Percentiles rank a stretch among this genome's conserved stretches.
Evolutionary conservation across 257 asterid genomes (phyloP).

Genomic region (Nicotiana tabacum): DNA sequence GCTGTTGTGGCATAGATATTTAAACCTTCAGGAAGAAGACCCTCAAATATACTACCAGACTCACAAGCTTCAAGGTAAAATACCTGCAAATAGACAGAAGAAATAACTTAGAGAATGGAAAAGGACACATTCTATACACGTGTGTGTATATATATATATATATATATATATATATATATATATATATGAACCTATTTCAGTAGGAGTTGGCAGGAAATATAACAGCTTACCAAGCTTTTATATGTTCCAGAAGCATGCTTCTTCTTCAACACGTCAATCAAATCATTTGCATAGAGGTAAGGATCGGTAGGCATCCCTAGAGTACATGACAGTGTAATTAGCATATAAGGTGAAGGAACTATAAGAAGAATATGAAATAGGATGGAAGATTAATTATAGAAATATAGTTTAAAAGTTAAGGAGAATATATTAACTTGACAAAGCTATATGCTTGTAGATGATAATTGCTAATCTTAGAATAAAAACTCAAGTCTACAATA

Average conservation of each 20-base stretch:
- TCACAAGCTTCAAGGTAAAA: conserved; percentile 97
- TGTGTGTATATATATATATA: too few relatives aligned
- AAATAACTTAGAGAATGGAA: not conserved
- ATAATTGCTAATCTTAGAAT: not conserved
- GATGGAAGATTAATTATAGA: not conserved
- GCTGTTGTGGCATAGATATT: conserved; percentile 96
- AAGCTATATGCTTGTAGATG: not conserved
- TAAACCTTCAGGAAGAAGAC: conserved; percentile 78
- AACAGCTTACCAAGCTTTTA: conserved; percentile 64
- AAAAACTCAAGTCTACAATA: not conserved
- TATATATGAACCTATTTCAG: not conserved
- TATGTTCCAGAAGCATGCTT: conserved; percentile 87
- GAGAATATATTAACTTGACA: not conserved
- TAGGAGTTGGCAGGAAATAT: not conserved
- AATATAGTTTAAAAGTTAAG: not conserved
- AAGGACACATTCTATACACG: not conserved
- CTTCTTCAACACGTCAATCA: conserved; percentile 49
- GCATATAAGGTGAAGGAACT: not conserved
- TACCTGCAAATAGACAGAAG: conserved; percentile 37
- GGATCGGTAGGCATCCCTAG: conserved; percentile 83
- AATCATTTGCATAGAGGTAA: conserved; percentile 71
- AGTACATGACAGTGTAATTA: not conserved
- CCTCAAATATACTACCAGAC: conserved; percentile 95
- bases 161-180: too few relatives aligned
- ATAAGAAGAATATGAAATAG: too few relatives aligned